phyloP scores from a whole-genome alignment of 495 filamentous ascomycete genomes.

The Aspergillus bertholletiae region DNA sequence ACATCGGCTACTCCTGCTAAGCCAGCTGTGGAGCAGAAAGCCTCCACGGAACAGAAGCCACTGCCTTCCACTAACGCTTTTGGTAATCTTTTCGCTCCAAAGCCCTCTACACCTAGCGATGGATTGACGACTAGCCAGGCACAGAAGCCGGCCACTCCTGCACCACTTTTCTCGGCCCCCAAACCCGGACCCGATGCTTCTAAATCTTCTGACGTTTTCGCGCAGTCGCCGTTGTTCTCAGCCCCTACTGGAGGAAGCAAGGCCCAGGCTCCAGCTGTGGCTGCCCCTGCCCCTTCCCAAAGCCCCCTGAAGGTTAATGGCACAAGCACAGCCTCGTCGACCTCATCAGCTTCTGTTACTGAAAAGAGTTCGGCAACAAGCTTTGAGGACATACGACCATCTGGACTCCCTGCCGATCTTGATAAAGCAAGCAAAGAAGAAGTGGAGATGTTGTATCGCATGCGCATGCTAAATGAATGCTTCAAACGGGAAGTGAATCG shows the following conservation, averaged over 20 bases:
- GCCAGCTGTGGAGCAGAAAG: slow-evolving; percentile 12
- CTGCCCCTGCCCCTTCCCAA: slow-evolving; percentile 1
- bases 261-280: background rate
- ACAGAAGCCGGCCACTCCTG: slow-evolving; percentile 3
- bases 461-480: slow-evolving; percentile 28
- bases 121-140: slow-evolving; percentile 13
- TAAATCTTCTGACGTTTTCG: slow-evolving; percentile 1
- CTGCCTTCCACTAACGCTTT: slow-evolving; percentile 15
- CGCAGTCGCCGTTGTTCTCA: slow-evolving; percentile 12
- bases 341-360: background rate
- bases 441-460: slow-evolving; percentile 18
- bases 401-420: slow-evolving; percentile 12
- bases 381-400: slow-evolving; percentile 17
- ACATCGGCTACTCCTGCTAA: slow-evolving; percentile 12
- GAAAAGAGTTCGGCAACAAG: background rate
- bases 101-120: slow-evolving; percentile 13
- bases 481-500: slow-evolving; percentile 30
- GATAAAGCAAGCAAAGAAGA: slow-evolving; percentile 17
- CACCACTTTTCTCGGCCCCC: slow-evolving; percentile 6
- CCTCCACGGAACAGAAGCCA: slow-evolving; percentile 12
- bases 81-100: slow-evolving; percentile 11
- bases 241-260: slow-evolving; percentile 7
- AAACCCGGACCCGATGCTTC: background rate
- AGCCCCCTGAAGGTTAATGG: slow-evolving; percentile 15
- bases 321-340: background rate